Conservation (phyloP, 768 basidiomycete species). For the Tylopilus cervinicoccineus region DNA sequence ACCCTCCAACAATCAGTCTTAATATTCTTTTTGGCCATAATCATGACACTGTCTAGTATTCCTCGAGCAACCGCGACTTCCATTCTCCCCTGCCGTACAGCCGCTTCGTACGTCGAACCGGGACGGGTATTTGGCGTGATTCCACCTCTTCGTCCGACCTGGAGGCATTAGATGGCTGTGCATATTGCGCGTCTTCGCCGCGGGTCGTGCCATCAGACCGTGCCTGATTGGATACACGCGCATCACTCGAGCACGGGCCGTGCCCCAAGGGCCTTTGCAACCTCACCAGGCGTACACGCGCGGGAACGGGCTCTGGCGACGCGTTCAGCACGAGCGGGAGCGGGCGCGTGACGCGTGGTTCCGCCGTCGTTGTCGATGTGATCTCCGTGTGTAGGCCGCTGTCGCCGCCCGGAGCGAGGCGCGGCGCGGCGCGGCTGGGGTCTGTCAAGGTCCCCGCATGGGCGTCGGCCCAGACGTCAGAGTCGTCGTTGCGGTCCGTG, state of each 20-base stretch:
- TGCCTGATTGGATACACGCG: neutral
- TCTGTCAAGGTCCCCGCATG: neutral
- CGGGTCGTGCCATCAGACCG: neutral
- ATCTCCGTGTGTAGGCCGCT: too few species aligned
- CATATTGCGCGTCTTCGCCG: neutral
- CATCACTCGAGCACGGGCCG: neutral
- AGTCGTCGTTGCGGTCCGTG: neutral
- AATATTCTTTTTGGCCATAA: too few species aligned
- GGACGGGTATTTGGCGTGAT: neutral
- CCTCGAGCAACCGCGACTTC: conserved; percentile 10
- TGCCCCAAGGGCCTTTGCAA: neutral
- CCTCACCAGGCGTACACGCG: neutral
- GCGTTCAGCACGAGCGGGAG: conserved; percentile 6
- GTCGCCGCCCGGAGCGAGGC: too few species aligned
- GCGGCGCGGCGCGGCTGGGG: neutral
- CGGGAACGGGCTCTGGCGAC: neutral
- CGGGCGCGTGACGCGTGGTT: neutral
- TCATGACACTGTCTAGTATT: neutral
- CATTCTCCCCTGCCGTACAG: conserved; percentile 4
- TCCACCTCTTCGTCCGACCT: neutral
- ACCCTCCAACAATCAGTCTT: too few species aligned
- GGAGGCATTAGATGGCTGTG: too few species aligned
- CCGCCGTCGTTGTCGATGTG: neutral
- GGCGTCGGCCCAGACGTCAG: too few species aligned
- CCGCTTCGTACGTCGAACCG: neutral